Percentiles rank a stretch among this genome's conserved stretches.
phyloP scores from a whole-genome alignment of 345 rosid species.

The Murraya paniculata region DNA sequence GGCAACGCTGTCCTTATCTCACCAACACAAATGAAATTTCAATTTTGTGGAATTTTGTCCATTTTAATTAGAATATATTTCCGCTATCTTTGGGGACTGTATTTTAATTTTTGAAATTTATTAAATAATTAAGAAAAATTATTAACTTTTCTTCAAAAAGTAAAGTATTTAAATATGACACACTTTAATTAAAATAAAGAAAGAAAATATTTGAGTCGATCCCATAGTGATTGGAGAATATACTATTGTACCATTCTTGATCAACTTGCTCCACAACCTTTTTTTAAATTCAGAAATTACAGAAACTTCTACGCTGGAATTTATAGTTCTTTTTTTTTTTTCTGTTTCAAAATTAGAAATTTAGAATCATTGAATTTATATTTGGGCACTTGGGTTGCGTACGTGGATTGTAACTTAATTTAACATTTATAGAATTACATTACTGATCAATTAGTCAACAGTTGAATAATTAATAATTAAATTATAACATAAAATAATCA shows the following conservation, averaged over 20 bases:
- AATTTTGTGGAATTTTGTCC: not conserved
- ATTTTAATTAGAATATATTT: not conserved
- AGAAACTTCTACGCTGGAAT: not conserved
- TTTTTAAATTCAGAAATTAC: not conserved
- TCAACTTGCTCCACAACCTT: constrained; percentile 2
- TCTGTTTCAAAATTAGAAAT: not conserved
- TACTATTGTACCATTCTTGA: constrained; percentile 14
- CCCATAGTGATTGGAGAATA: constrained; percentile 25
- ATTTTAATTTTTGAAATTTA: not conserved
- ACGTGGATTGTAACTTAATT: not conserved
- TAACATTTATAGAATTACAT: not conserved
- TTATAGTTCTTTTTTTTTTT: not conserved
- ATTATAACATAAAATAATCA: not conserved
- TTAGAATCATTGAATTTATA: not conserved
- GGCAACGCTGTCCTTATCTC: not conserved
- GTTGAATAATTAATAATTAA: not conserved
- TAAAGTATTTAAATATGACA: not conserved
- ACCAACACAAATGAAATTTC: not conserved
- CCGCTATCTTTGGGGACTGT: not conserved
- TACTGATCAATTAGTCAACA: not conserved
- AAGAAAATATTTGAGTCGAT: not conserved
- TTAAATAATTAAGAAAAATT: not conserved
- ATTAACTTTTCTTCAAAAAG: not conserved
- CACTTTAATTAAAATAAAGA: not conserved
- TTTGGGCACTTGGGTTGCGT: constrained; percentile 4